Evolutionary conservation across 2,329 filamentous ascomycete genomes (phyloP).

Genomic region (Plectosphaerella sp.): DNA sequence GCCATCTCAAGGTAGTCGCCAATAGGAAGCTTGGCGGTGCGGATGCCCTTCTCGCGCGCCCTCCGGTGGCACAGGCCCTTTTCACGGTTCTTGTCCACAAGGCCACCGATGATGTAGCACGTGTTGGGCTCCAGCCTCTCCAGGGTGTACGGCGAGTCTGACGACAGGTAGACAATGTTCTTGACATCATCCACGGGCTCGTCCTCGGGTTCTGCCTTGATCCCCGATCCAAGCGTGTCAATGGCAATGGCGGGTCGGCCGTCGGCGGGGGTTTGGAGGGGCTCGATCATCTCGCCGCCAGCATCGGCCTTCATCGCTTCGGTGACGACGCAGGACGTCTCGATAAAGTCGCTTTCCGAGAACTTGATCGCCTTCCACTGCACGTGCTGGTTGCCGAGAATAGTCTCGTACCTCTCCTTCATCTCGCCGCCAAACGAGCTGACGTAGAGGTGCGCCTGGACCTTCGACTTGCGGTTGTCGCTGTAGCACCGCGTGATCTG

Average conservation of each 20-base stretch:
- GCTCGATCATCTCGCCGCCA: constrained; percentile 55
- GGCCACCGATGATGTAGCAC: constrained; percentile 87
- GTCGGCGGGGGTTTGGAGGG: constrained; percentile 40
- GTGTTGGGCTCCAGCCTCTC: constrained; percentile 80
- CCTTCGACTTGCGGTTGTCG: constrained; percentile 70
- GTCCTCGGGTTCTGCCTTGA: constrained; percentile 21
- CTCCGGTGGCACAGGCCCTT: constrained; percentile 90
- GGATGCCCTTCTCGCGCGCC: constrained; percentile 69
- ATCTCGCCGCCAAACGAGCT: constrained; percentile 75
- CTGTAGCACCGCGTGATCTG: constrained; percentile 89
- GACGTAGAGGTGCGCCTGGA: constrained; percentile 67
- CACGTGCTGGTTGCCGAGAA: constrained; percentile 65
- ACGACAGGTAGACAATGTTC: constrained; percentile 78
- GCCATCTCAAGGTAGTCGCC: constrained; percentile 93
- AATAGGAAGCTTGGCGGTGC: constrained; percentile 88
- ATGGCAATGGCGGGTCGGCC: constrained; percentile 22
- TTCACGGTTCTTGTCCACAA: constrained; percentile 94
- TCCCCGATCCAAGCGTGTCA: constrained; percentile 26
- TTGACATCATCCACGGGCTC: constrained; percentile 27
- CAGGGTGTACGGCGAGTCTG: constrained; percentile 84
- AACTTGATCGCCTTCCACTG: constrained; percentile 79
- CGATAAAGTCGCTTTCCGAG: constrained; percentile 67
- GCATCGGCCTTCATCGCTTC: constrained; percentile 57
- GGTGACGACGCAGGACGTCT: constrained; percentile 61
- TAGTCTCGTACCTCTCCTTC: constrained; percentile 73